These are phyloP conservation scores for Fusarium burgessii DNA, from an alignment of 2,329 filamentous ascomycete species.

Conservation along the genomic window DNA sequence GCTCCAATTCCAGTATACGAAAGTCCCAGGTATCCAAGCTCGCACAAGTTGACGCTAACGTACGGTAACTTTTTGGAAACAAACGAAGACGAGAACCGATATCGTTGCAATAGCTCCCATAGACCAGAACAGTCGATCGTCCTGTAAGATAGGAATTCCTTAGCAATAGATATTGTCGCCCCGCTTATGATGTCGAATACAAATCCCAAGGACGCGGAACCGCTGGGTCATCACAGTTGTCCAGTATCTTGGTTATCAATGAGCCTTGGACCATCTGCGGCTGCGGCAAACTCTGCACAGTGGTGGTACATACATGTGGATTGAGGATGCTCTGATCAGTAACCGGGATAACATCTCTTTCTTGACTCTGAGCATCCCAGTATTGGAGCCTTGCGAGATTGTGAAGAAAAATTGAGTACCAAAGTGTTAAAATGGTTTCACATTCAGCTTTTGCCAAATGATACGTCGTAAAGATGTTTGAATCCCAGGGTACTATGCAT, in stretches of 20 bases:
- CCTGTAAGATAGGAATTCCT: slow-evolving; percentile 21
- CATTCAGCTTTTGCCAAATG: slow-evolving; percentile 40
- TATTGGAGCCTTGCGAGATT: slow-evolving; percentile 6
- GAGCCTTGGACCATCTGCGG: slow-evolving; percentile 8
- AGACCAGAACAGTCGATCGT: slow-evolving; percentile 3
- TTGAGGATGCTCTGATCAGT: not conserved
- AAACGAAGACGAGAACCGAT: slow-evolving; percentile 4
- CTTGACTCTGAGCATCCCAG: not conserved
- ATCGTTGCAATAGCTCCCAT: slow-evolving; percentile 6
- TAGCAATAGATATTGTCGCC: slow-evolving; percentile 22
- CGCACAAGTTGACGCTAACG: not conserved
- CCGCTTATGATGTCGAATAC: slow-evolving; percentile 23
- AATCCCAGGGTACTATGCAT: slow-evolving; percentile 27
- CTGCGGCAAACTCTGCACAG: slow-evolving; percentile 1
- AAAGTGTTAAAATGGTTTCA: slow-evolving; percentile 38
- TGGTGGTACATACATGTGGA: not conserved
- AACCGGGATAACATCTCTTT: not conserved
- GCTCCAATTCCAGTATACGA: slow-evolving; percentile 7
- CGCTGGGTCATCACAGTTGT: slow-evolving; percentile 25
- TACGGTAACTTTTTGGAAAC: not conserved
- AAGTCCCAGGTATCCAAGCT: not conserved
- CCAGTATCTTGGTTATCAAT: slow-evolving; percentile 7
- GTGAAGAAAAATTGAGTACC: slow-evolving; percentile 5
- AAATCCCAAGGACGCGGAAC: slow-evolving; percentile 39
- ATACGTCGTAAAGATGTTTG: slow-evolving; percentile 32